Evolutionary conservation across 2,329 filamentous ascomycete species (phyloP).

Genomic region (Rhynchosporium agropyri): DNA sequence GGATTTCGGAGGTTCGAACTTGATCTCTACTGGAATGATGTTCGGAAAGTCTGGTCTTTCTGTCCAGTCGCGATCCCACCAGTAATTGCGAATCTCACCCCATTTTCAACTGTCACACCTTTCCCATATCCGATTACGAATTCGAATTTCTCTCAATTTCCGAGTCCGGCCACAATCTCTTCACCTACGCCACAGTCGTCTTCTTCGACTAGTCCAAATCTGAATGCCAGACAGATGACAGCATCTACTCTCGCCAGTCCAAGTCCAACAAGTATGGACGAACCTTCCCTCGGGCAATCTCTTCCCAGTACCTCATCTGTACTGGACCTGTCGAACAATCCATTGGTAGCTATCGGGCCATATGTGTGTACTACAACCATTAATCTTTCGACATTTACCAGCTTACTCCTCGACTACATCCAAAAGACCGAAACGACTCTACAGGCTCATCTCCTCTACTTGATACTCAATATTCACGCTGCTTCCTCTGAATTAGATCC

Average conservation of each 20-base stretch:
- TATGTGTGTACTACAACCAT: conserved; percentile 58
- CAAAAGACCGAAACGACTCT: conserved; percentile 55
- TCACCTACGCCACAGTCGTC: not conserved
- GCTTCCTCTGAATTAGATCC: conserved; percentile 50
- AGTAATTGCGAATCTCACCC: conserved; percentile 29
- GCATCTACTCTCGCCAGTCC: not conserved
- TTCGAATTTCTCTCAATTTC: conserved; percentile 6
- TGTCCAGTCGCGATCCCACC: conserved; percentile 59
- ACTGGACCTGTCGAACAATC: conserved; percentile 32
- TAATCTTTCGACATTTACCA: conserved; percentile 53
- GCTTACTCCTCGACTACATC: conserved; percentile 56
- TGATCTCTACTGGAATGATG: conserved; percentile 66
- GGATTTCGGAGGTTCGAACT: conserved; percentile 60
- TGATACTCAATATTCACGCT: conserved; percentile 63
- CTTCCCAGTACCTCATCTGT: conserved; percentile 27
- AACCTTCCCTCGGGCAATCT: conserved; percentile 27
- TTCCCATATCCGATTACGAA: conserved; percentile 31
- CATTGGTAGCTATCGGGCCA: conserved; percentile 52
- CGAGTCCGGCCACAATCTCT: not conserved
- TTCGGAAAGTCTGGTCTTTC: conserved; percentile 56
- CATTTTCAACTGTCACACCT: conserved; percentile 32
- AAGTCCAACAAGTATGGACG: conserved; percentile 5
- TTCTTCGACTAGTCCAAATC: conserved; percentile 5
- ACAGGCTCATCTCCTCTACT: conserved; percentile 54
- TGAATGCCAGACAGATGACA: conserved; percentile 12